Evolutionary conservation across 2,329 filamentous ascomycete genomes (phyloP).

Genomic region (Macrophomina phaseolina): DNA sequence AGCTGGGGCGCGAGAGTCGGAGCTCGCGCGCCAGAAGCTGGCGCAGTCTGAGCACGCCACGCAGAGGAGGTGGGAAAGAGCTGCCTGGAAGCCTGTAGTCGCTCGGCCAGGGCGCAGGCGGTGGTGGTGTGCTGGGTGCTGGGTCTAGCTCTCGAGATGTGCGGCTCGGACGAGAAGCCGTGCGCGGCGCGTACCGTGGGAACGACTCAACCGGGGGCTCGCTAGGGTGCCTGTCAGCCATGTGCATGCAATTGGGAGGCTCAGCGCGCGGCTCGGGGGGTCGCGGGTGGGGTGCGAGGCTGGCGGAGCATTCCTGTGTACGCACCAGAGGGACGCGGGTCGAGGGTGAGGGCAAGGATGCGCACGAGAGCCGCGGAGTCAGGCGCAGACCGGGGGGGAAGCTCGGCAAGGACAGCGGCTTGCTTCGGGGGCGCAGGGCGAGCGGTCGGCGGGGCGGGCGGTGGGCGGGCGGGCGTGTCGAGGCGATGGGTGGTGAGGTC

Average conservation of each 20-base stretch:
- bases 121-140: constrained; percentile 18
- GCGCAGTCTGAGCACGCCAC: constrained; percentile 25
- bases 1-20: constrained; percentile 10
- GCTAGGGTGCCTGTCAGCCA: constrained; percentile 27
- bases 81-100: constrained; percentile 11
- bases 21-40: constrained; percentile 21
- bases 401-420: constrained; percentile 16
- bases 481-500: constrained; percentile 3
- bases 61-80: constrained; percentile 4
- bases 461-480: constrained; percentile 7
- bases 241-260: constrained; percentile 23
- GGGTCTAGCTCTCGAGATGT: constrained; percentile 25
- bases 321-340: not conserved
- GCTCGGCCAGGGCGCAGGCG: constrained; percentile 21
- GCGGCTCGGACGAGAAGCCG: constrained; percentile 23
- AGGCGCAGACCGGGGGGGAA: constrained; percentile 19
- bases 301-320: not conserved
- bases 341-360: constrained; percentile 20
- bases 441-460: not conserved
- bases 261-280: constrained; percentile 1
- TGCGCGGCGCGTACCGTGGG: constrained; percentile 26
- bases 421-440: not conserved
- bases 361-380: constrained; percentile 7
- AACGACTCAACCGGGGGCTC: constrained; percentile 24
- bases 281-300: not conserved